phyloP scores from a whole-genome alignment of 2,329 filamentous ascomycete species.

The Penicillium expansum region DNA sequence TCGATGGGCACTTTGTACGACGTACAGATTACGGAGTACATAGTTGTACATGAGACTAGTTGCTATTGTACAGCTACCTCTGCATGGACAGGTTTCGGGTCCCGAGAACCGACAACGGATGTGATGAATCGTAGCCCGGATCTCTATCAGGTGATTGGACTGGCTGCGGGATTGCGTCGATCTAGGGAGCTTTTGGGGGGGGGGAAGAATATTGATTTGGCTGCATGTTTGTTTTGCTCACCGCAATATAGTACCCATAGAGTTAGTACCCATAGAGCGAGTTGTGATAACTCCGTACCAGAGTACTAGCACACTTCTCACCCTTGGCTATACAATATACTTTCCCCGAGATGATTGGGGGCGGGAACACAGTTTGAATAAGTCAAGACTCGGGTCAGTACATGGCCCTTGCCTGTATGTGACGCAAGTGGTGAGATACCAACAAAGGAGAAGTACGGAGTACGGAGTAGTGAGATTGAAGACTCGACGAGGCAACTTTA shows the following conservation, averaged over 20 bases:
- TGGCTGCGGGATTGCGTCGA: constrained; percentile 1
- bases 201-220: background rate
- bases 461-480: constrained; percentile 1
- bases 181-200: background rate
- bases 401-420: constrained; percentile 8
- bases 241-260: background rate
- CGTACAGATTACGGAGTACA: background rate
- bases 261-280: background rate
- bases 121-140: constrained; percentile 7
- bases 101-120: constrained; percentile 4
- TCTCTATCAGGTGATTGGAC: constrained; percentile 10
- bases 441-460: background rate
- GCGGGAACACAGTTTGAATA: background rate
- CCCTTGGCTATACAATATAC: background rate
- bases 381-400: background rate
- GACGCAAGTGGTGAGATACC: constrained; percentile 6
- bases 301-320: background rate
- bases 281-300: background rate
- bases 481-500: constrained; percentile 3
- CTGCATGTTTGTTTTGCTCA: background rate
- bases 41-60: constrained; percentile 9
- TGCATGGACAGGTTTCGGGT: constrained; percentile 1
- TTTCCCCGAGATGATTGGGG: background rate
- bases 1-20: background rate
- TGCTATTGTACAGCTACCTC: background rate